Evolutionary conservation across 768 basidiomycete genomes (phyloP).

Genomic region (Chiua virens): DNA sequence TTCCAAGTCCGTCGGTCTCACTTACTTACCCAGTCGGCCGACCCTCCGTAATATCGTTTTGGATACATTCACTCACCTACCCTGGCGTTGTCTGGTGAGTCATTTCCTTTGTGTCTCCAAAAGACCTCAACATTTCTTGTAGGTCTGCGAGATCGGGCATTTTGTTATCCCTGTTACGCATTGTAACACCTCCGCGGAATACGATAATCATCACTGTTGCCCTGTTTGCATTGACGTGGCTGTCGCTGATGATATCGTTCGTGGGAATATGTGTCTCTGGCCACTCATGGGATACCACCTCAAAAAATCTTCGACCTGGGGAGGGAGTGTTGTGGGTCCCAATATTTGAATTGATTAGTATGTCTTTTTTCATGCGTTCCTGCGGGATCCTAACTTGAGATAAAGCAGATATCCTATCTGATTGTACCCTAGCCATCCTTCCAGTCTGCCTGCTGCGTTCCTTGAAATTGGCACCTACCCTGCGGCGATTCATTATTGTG

Average conservation of each 20-base stretch:
- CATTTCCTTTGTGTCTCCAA: not conserved
- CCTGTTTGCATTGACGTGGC: constrained; percentile 15
- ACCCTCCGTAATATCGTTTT: constrained; percentile 2
- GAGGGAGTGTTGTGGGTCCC: not conserved
- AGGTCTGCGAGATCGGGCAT: constrained; percentile 17
- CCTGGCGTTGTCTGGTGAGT: constrained; percentile 14
- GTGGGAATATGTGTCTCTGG: not conserved
- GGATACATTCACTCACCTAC: constrained; percentile 11
- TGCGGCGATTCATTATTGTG: constrained; percentile 6
- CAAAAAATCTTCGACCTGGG: not conserved
- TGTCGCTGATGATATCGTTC: constrained; percentile 3
- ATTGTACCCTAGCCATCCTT: constrained; percentile 9
- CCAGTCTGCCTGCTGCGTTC: constrained; percentile 6
- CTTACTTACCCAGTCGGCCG: constrained; percentile 3
- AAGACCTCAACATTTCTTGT: not conserved
- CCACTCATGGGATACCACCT: not conserved
- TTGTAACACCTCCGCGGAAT: constrained; percentile 8
- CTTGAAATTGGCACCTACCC: not conserved
- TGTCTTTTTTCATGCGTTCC: not conserved
- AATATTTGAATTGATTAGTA: constrained; percentile 18
- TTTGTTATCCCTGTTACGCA: constrained; percentile 11
- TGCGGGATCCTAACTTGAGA: not conserved
- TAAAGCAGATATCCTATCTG: constrained; percentile 23
- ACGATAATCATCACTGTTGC: constrained; percentile 1
- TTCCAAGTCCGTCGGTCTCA: not conserved